Evolutionary conservation across 768 basidiomycete genomes (phyloP).

Genomic region (Lactifluus subvellereus): DNA sequence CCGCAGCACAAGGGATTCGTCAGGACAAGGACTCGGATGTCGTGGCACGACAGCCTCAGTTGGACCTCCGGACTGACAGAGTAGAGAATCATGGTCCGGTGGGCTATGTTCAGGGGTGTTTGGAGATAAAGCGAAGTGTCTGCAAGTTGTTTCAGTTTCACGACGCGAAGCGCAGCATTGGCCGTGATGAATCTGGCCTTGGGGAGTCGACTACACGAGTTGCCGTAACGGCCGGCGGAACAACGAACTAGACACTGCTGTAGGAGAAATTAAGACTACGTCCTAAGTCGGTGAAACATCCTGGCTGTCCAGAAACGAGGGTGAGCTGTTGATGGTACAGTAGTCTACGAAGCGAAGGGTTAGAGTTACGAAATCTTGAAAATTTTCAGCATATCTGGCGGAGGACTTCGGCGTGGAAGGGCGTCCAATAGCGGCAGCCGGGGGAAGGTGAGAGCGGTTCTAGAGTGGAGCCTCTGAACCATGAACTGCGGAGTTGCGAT

Average conservation of each 20-base stretch:
- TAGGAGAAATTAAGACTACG: neutral
- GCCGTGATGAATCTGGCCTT: neutral
- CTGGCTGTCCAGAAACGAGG: neutral
- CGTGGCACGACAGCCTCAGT: neutral
- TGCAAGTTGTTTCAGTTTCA: constrained; percentile 2
- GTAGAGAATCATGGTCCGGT: neutral
- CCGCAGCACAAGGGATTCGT: neutral
- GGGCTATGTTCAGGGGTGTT: neutral
- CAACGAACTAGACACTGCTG: neutral
- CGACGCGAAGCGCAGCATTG: neutral
- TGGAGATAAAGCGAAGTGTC: neutral
- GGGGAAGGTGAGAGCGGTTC: neutral
- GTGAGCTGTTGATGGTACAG: neutral
- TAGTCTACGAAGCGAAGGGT: neutral
- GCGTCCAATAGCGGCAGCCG: too few relatives aligned
- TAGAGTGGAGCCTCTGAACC: neutral
- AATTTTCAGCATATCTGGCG: neutral
- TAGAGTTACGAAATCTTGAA: neutral
- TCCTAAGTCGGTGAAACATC: neutral
- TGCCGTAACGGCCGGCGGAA: too few relatives aligned
- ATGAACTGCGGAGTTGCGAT: neutral
- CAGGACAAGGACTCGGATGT: neutral
- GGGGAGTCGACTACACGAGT: neutral
- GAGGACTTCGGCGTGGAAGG: neutral
- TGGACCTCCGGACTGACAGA: neutral